Conservation (phyloP, 2,329 filamentous ascomycete species). For the Neoascochyta sp. region DNA sequence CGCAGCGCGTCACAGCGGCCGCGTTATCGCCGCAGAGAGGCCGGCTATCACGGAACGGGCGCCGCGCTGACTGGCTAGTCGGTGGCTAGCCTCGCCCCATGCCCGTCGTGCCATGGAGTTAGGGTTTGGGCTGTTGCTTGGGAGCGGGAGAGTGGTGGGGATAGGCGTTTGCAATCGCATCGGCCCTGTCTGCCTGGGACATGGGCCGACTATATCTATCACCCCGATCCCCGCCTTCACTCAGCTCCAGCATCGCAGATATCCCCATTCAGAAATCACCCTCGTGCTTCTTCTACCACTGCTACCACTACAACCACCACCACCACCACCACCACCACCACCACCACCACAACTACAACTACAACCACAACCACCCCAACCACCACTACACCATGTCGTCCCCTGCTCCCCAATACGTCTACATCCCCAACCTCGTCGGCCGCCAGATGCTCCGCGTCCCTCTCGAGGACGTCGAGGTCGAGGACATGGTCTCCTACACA, state of each 20-base stretch:
- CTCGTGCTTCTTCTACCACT: conserved; percentile 1
- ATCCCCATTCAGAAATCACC: conserved; percentile 4
- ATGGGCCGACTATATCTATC: conserved; percentile 10
- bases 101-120: conserved; percentile 12
- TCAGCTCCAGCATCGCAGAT: conserved; percentile 4
- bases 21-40: conserved; percentile 14
- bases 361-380: conserved; percentile 4
- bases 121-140: conserved; percentile 15
- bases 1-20: conserved; percentile 13
- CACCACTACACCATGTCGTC: conserved; percentile 24
- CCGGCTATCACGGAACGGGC: conserved; percentile 17
- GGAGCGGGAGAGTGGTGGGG: conserved; percentile 6
- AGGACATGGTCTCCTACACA: conserved; percentile 12
- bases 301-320: conserved; percentile 3
- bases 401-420: conserved; percentile 32
- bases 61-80: conserved; percentile 10
- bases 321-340: conserved; percentile 3
- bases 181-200: no score
- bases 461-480: conserved; percentile 21
- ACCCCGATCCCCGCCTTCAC: conserved; percentile 5
- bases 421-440: conserved; percentile 40
- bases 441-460: conserved; percentile 38
- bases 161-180: conserved; percentile 12
- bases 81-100: conserved; percentile 4
- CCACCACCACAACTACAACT: conserved; percentile 1